Evolutionary conservation across 2,329 filamentous ascomycete genomes (phyloP), one percentile per base, ranked within the genome.

Genomic region (Fusarium caatingaense): DNA sequence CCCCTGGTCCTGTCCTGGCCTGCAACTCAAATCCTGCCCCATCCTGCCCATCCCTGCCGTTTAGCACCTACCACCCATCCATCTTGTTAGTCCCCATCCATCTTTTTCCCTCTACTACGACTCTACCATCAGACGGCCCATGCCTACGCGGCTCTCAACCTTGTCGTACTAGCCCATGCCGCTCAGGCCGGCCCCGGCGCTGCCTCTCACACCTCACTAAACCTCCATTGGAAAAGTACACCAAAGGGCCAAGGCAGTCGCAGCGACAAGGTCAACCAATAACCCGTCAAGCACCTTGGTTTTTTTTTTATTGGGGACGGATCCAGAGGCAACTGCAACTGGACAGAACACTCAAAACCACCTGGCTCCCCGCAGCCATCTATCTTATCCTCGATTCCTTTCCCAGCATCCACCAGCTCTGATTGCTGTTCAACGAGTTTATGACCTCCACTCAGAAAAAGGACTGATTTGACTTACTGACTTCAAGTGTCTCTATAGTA

Each of bases 131-230:
- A 56, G 68, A 74, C 68, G 72, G 72, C 64, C 73, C 69, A 71
- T 73, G 67, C 64, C 72, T 75, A 74, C 72, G 73, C 73, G 73
- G 73, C 73, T 75, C 71, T 72, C 64, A 73, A 74, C 73, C 72
- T 74, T 74, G 72, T 74, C 71, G 68, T 72, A 55, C 62, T 74
- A 74, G 72, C 51, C 57, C 61, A 74, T 73, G 73, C 73, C 73
- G 73, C 71, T 70, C 69, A 69, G 72, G 57, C 73, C 72, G 72
- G 72, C 71, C 71, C 71, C 64, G 68, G 56, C 57, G 68, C 53
- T 68, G 56, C 20, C 56, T 30, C 56, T 60, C 64, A 69, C 61
- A 51, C 68, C 60, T 68, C 54, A 51, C 59, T 62, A 62, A 51
- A 41, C 55, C 46, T 28, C 57, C 57, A 47, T 41, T 15, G 60